Conservation (phyloP, 2,329 filamentous ascomycete genomes). For the Tolypocladium album region DNA sequence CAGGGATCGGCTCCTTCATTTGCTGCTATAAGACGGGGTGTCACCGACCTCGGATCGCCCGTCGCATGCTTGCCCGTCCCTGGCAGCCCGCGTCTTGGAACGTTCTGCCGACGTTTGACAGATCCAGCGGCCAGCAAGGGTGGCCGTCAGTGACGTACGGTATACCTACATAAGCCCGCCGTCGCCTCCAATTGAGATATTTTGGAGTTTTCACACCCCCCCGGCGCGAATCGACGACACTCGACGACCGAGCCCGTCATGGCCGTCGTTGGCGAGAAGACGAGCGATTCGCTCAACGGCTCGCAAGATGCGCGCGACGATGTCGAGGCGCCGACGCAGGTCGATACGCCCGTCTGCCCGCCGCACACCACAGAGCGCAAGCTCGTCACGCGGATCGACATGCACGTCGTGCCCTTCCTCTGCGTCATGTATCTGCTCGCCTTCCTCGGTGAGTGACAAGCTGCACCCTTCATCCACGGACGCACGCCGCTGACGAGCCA, state of each 20-base stretch:
- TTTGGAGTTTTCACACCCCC: too few relatives aligned
- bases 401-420: constrained; percentile 61
- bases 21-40: neutral
- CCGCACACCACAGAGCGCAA: constrained; percentile 50
- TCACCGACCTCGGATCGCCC: neutral
- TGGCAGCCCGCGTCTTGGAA: neutral
- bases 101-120: neutral
- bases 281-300: neutral
- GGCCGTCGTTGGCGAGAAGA: neutral
- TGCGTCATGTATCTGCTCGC: constrained; percentile 62
- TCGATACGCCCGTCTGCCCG: constrained; percentile 25
- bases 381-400: constrained; percentile 60
- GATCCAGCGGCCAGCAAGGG: neutral
- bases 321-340: neutral
- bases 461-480: neutral
- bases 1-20: neutral
- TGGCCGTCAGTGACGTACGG: neutral
- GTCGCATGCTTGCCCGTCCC: neutral
- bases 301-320: neutral
- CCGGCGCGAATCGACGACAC: neutral
- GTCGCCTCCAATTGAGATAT: neutral
- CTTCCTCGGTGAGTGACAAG: constrained; percentile 40
- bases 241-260: neutral
- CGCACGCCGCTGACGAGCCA: constrained; percentile 3
- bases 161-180: neutral